Evolutionary conservation across 2,329 filamentous ascomycete genomes (phyloP).

Genomic region (Xylariaceae sp.): DNA sequence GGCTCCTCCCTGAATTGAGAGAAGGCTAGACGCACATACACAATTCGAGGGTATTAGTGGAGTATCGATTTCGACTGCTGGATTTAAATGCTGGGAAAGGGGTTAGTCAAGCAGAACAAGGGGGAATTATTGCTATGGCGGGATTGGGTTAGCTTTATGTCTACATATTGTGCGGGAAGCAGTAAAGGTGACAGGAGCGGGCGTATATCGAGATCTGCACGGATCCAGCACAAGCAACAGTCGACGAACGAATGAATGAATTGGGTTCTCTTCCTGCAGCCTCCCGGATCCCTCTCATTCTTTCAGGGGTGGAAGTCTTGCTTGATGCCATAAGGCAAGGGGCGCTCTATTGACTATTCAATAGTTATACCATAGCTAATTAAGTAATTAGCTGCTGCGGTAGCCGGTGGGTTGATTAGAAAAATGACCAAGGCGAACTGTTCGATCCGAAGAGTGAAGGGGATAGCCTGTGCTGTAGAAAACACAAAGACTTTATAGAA

Average conservation of each 20-base stretch:
- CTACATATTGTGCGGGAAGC: neutral
- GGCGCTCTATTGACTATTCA: too few species aligned
- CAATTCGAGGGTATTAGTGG: slow-evolving; percentile 17
- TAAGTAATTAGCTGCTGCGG: too few species aligned
- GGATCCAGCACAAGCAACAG: slow-evolving; percentile 3
- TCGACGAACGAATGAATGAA: neutral
- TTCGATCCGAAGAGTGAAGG: too few species aligned
- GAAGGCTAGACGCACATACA: slow-evolving; percentile 7
- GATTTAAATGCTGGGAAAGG: neutral
- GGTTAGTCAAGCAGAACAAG: neutral
- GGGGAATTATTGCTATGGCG: neutral
- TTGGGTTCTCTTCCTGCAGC: slow-evolving; percentile 1
- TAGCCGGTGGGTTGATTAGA: too few species aligned
- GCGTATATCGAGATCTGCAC: slow-evolving; percentile 1
- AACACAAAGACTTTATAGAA: too few species aligned
- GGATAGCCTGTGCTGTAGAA: too few species aligned
- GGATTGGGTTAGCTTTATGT: slow-evolving; percentile 1
- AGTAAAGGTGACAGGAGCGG: neutral
- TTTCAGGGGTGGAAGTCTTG: too few species aligned
- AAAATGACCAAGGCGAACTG: too few species aligned
- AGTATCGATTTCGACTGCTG: neutral
- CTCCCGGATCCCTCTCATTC: neutral
- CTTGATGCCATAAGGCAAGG: too few species aligned
- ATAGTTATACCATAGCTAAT: too few species aligned
- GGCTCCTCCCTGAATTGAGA: neutral